phyloP scores from a whole-genome alignment of 768 basidiomycete species.

The Boletus eberwhitei region DNA sequence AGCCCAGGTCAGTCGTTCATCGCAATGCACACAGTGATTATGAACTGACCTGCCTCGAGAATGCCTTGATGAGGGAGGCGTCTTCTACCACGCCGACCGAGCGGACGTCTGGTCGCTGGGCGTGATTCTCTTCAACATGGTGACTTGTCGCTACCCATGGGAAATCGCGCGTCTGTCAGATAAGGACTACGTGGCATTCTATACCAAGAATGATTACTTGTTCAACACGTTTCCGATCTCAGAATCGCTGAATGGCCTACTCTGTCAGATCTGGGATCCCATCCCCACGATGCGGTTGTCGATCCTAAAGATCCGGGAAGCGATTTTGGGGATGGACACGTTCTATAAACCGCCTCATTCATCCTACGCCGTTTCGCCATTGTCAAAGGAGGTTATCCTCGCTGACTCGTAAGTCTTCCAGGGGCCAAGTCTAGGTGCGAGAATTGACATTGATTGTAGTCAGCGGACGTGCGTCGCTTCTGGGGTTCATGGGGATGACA shows the following conservation, averaged over 20 bases:
- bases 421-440: too few relatives aligned
- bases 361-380: not conserved
- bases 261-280: slow-evolving; percentile 14
- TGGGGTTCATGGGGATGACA: not conserved
- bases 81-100: slow-evolving; percentile 13
- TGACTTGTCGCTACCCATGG: slow-evolving; percentile 44
- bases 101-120: slow-evolving; percentile 72
- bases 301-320: slow-evolving; percentile 15
- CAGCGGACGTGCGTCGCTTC: slow-evolving; percentile 6
- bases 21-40: not conserved
- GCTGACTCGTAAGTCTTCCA: slow-evolving; percentile 12
- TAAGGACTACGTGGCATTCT: slow-evolving; percentile 1
- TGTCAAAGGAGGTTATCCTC: not conserved
- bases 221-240: slow-evolving; percentile 6
- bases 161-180: slow-evolving; percentile 3
- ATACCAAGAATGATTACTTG: not conserved
- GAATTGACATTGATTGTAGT: slow-evolving; percentile 2
- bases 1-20: slow-evolving; percentile 54
- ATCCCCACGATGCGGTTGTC: slow-evolving; percentile 2
- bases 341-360: slow-evolving; percentile 1
- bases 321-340: slow-evolving; percentile 10
- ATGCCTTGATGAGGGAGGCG: slow-evolving; percentile 46
- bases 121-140: slow-evolving; percentile 82
- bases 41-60: slow-evolving; percentile 38
- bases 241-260: not conserved